Conservation (phyloP, 805 yeast genomes). For the Lipomyces kockii region DNA sequence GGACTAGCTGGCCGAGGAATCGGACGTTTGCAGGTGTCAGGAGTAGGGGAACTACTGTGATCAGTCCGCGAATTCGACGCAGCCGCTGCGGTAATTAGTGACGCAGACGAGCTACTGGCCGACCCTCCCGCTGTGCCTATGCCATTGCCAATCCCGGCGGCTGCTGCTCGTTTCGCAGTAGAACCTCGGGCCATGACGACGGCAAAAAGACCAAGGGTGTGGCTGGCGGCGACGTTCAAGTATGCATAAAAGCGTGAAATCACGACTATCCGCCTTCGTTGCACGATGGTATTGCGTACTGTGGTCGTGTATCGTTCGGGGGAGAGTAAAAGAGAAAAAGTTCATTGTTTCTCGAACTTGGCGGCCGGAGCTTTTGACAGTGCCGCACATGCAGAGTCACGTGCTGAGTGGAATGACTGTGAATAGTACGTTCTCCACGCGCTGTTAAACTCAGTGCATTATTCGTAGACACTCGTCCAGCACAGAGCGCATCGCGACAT, state of each 20-base stretch:
- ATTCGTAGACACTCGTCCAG: constrained; percentile 1
- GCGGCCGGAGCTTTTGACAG: not conserved
- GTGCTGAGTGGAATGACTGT: not conserved
- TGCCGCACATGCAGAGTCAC: not conserved
- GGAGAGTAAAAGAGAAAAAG: not conserved
- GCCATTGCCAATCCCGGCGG: constrained; percentile 15
- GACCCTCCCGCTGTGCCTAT: constrained; percentile 9
- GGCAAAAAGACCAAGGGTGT: not conserved
- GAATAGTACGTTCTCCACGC: not conserved
- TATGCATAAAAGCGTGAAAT: not conserved
- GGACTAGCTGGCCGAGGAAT: not conserved
- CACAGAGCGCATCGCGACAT: not conserved
- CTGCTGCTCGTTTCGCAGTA: constrained; percentile 26
- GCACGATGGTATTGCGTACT: not conserved
- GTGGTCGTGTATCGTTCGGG: not conserved
- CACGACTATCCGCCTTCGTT: not conserved
- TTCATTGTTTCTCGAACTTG: not conserved
- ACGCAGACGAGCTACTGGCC: constrained; percentile 29
- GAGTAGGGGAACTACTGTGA: not conserved
- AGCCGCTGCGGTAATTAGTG: constrained; percentile 9
- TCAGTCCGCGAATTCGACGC: not conserved
- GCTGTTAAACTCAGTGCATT: not conserved
- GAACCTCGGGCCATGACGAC: constrained; percentile 33
- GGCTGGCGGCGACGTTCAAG: not conserved
- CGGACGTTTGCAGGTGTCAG: not conserved